A percentile compares a stretch with the other conserved stretches of the same genome.
Evolutionary conservation across 305 asterid genomes (phyloP).

Genomic region (Lippia alba): DNA sequence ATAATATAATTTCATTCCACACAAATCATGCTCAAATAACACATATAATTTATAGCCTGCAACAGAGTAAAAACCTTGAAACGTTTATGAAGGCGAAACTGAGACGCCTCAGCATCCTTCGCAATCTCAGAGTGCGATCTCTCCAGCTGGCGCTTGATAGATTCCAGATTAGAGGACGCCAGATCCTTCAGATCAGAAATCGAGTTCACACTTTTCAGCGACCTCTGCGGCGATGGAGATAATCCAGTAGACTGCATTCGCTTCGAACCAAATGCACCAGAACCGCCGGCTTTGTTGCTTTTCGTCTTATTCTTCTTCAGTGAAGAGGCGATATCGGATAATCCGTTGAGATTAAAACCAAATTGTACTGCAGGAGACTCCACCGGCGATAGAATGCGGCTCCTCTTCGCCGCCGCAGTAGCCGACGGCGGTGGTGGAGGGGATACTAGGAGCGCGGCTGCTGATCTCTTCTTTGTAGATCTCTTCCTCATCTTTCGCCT

Average conservation of each 20-base stretch:
- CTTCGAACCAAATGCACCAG: constrained; percentile 43
- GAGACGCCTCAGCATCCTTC: constrained; percentile 79
- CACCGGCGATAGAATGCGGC: constrained; percentile 50
- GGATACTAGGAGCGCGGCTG: constrained; percentile 44
- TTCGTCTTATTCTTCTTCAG: constrained; percentile 52
- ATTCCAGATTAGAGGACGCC: constrained; percentile 61
- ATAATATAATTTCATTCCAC: constrained; percentile 6
- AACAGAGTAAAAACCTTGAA: constrained; percentile 60
- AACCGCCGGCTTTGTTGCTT: constrained; percentile 35
- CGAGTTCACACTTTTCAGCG: constrained; percentile 47
- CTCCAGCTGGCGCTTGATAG: constrained; percentile 69
- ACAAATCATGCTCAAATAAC: neutral
- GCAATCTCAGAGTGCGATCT: constrained; percentile 72
- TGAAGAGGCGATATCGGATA: constrained; percentile 42
- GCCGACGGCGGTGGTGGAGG: constrained; percentile 47
- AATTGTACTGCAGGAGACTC: constrained; percentile 56
- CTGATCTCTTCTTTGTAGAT: constrained; percentile 54
- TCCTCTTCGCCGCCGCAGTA: constrained; percentile 32
- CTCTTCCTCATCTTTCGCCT: constrained; percentile 46
- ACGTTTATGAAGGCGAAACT: constrained; percentile 80
- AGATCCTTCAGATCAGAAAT: constrained; percentile 65
- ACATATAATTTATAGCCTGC: neutral
- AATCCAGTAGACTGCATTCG: constrained; percentile 47
- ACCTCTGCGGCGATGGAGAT: constrained; percentile 44
- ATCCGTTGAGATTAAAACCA: constrained; percentile 54